Base-by-base conservation (phyloP, 345 rosid species). In the Brassica nigra region DNA sequence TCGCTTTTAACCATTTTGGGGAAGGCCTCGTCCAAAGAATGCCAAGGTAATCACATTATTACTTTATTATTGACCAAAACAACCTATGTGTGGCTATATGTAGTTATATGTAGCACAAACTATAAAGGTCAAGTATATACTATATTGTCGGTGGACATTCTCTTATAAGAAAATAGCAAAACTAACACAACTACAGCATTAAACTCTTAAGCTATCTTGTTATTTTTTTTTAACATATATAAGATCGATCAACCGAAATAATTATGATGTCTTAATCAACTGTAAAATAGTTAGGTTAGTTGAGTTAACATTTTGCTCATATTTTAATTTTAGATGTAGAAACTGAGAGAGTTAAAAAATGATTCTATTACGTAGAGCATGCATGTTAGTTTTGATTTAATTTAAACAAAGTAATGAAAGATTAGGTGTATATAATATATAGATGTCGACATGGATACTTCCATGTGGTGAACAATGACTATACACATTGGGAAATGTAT, bases 381-480 rank as follows among this genome's bases (percentile, higher is more conserved):
- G 74, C 44, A 8, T 18, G 54, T 34, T 8, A 28, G 39, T 36
- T 64, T 5, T 16, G 2, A 28, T 37, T 65, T 2, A 7, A 30
- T 18, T 18, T 18, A 18, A 18, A 72, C 27, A 54, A 36, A 54
- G 16, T 74, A 37, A 69, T 69, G 71, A 2, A 64, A 3, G 16
- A 15, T 2, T 29, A 28, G 14, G 27, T 52, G 29, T 57, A 44
- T 79, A 44, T 59, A 20, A 55, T 18, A 20, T 47, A 54, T 75
- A 92, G 97, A 74, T 92, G 95, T 68, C 81, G 97, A 76, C 90
- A 76, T 81, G 97, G 97, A 73, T 92, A 92, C 59, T 92, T 92
- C 84, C 97, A 92, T 79, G 97, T 90, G 87, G 97, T 92, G 83
- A 90, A 92, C 90, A 92, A 92, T 78, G 93, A 92, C 87, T 92